These are phyloP conservation scores for Phytophthora capsici DNA, from an alignment of 352 stramenopile species.

Conservation along the genomic window DNA sequence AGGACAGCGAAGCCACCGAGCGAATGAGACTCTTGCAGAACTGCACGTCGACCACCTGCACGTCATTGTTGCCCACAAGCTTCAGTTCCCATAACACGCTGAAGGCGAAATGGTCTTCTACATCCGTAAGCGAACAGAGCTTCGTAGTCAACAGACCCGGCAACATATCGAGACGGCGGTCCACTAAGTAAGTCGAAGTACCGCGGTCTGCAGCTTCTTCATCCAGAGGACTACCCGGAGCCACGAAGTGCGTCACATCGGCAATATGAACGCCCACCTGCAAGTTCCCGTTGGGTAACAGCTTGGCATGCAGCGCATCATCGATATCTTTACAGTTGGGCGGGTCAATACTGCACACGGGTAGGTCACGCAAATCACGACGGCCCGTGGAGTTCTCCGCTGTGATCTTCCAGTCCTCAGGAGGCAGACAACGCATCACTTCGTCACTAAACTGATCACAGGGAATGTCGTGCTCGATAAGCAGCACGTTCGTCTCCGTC, in stretches of 20 bases:
- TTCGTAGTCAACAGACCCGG: slow-evolving; percentile 97
- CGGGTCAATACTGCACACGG: slow-evolving; percentile 93
- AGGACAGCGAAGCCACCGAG: slow-evolving; percentile 95
- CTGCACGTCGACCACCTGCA: slow-evolving; percentile 94
- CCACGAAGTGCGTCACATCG: slow-evolving; percentile 99
- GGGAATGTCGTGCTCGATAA: slow-evolving; percentile 98
- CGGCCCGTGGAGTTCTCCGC: slow-evolving; percentile 91
- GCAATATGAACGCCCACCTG: slow-evolving; percentile 99
- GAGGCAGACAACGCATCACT: slow-evolving; percentile 93
- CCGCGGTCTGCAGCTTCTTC: slow-evolving; percentile 91
- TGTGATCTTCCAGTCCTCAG: slow-evolving; percentile 96
- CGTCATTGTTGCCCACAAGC: slow-evolving; percentile 63
- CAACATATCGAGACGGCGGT: slow-evolving; percentile 98
- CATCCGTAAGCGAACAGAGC: slow-evolving; percentile 94
- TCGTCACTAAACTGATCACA: slow-evolving; percentile 83
- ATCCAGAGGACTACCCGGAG: slow-evolving; percentile 93
- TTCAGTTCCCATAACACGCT: slow-evolving; percentile 83
- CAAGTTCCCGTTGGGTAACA: slow-evolving; percentile 92
- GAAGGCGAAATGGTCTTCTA: slow-evolving; percentile 85
- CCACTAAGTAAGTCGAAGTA: slow-evolving; percentile 99
- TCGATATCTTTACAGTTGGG: slow-evolving; percentile 98
- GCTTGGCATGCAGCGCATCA: slow-evolving; percentile 95
- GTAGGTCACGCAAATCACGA: slow-evolving; percentile 92
- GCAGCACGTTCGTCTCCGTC: slow-evolving; percentile 95
- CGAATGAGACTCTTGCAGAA: slow-evolving; percentile 99